Conservation (phyloP, 306 rosid genomes). For the Malus sylvestris region DNA sequence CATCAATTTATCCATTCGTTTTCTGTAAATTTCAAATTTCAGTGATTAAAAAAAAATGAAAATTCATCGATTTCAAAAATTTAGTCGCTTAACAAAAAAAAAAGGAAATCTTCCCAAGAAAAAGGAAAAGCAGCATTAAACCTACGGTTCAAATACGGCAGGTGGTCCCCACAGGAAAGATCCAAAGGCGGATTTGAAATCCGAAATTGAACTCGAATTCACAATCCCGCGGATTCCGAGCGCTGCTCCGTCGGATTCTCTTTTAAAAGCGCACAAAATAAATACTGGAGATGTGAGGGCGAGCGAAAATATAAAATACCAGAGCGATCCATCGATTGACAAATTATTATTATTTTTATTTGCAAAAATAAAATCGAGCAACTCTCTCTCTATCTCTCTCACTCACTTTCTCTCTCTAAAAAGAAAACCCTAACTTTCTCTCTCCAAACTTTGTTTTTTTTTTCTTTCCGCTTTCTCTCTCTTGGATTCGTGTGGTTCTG, state of each 20-base stretch:
- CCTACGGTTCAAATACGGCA: conserved; percentile 16
- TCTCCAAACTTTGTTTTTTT: neutral
- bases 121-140: neutral
- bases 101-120: neutral
- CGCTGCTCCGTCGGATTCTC: conserved; percentile 26
- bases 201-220: conserved; percentile 42
- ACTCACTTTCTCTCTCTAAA: conserved; percentile 1
- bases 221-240: conserved; percentile 54
- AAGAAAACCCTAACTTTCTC: conserved; percentile 50
- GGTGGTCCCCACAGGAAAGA: conserved; percentile 25
- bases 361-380: conserved; percentile 15
- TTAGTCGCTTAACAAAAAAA: neutral
- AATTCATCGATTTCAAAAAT: neutral
- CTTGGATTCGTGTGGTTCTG: conserved; percentile 17
- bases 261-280: conserved; percentile 26
- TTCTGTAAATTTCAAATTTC: too few species aligned
- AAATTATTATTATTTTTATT: neutral
- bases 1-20: too few species aligned
- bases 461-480: neutral
- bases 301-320: neutral
- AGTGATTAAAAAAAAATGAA: neutral
- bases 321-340: neutral
- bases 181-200: conserved; percentile 46
- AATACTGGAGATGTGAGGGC: neutral
- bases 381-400: conserved; percentile 5